Base-by-base conservation (phyloP, 331 rosid species). In the Rosa hybrid region DNA sequence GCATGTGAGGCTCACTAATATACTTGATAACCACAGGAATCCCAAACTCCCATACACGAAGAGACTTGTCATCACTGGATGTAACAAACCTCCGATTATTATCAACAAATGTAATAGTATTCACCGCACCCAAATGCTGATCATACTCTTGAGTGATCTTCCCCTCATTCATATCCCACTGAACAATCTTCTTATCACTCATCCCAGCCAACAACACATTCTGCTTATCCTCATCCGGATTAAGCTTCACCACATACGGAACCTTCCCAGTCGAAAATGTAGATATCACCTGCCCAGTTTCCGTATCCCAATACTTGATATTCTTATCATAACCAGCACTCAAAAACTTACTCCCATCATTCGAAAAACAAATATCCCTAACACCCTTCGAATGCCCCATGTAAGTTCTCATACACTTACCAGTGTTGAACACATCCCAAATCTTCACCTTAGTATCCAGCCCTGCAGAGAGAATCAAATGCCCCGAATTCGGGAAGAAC, bases 131-230 rank as follows among this genome's bases (percentile, higher is more conserved):
- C 81, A 96, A 85, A 93, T 96, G 99, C 69, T 96, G 98, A 85
- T 96, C 99, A 85, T 96, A 96, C 88, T 96, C 99, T 77, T 96
- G 98, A 21, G 97, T 93, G 45, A 96, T 96, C 88, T 96, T 95
- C 12, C 98, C 97, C 0, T 91, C 78, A 56, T 89, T 91, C 97
- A 96, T 96, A 85, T 96, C 98, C 99, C 99, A 93, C 78, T 96
- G 99, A 74, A 96, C 99, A 82, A 96, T 96, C 90, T 96, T 96
- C 87, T 96, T 96, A 84, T 96, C 99, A 76, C 98, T 96, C 99
- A 96, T 96, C 53, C 99, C 98, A n/a, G 99, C 99, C 84, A 96
- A 75, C 85, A 93, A 82, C 59, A 95, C 89, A 81, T 90, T 93
- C 87, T 95, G 98, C 86, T 95, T 95, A 84, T 95, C 98, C 54